Base-by-base conservation (phyloP, 2,329 filamentous ascomycete species). In the Coleophoma crateriformis region DNA sequence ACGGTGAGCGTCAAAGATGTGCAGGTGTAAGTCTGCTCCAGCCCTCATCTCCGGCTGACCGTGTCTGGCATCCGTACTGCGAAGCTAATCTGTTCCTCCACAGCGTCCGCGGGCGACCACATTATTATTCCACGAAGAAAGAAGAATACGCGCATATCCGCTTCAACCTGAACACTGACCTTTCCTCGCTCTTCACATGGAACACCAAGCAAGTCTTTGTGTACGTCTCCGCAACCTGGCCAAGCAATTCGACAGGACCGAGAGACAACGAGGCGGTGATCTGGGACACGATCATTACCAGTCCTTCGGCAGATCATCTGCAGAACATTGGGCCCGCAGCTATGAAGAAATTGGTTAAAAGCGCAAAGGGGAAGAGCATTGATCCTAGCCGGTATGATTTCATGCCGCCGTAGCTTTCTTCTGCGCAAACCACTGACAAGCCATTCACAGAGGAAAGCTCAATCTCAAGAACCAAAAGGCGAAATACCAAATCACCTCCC, bases 181-280 rank as follows among this genome's bases (percentile, higher is more conserved):
- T 99, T 53, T 87, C 84, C 53, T 86, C 86, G 40, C 88, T 99
- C 61, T 97, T 97, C 79, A 95, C 88, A 65, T 99, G 92, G 94
- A 99, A 99, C 77, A 99, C 95, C 17, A 99, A 99, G 71, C 89
- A 97, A 72, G 74, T 99, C 63, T 99, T 97, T 72, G 84, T 96
- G 68, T 99, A 96, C 74, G 84, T 99, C 51, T 92, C 90, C 49
- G 92, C 92, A 48, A 85, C 84, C 61, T 86, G 82, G 82, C 73
- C 76, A 27, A 58, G 60, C 35, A 62, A 54, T 33, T 55, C 58
- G 5, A 47, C 53, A 20, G 46, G 59, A 50, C 41, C 50, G 17
- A 48, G 46, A n/a, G 58, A 71, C 54, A 86, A 86, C 70, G 79
- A 90, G 70, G 88, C 88, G 60, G 86, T 96, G 55, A 92, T 99